phyloP scores from a whole-genome alignment of 1,284 basidiomycete species.

The Cystobasidium slooffiae region DNA sequence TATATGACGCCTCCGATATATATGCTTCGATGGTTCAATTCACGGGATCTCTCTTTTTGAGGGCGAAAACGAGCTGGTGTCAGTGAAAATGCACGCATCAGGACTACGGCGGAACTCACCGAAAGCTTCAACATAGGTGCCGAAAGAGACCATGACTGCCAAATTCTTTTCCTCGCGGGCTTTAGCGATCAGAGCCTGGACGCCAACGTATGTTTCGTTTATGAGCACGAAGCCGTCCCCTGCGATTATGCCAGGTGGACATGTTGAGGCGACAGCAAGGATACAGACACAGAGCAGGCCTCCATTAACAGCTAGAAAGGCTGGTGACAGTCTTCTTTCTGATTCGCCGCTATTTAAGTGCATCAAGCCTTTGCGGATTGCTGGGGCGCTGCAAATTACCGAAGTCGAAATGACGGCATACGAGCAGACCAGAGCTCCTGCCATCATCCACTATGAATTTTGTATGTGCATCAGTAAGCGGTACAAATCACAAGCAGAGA shows the following conservation, averaged over 20 bases:
- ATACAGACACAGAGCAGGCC: background rate
- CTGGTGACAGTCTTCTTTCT: background rate
- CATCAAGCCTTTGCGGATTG: background rate
- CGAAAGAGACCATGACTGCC: background rate
- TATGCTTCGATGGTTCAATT: background rate
- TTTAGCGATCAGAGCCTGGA: background rate
- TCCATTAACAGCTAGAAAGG: background rate
- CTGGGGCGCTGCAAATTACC: constrained; percentile 8
- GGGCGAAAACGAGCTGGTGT: background rate
- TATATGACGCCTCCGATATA: background rate
- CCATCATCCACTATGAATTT: background rate
- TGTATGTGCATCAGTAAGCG: background rate
- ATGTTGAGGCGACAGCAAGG: background rate
- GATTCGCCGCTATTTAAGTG: background rate
- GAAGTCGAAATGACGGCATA: constrained; percentile 11
- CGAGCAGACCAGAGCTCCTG: background rate
- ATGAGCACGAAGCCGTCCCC: background rate
- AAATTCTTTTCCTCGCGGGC: constrained; percentile 1
- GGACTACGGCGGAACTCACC: background rate
- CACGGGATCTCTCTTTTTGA: background rate
- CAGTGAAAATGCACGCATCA: background rate
- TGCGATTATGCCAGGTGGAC: background rate
- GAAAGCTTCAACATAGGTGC: background rate
- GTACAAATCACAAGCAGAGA: background rate
- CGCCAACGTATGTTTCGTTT: background rate